Base-by-base conservation (phyloP, 805 yeast genomes). In the Kodamaea restingae region DNA sequence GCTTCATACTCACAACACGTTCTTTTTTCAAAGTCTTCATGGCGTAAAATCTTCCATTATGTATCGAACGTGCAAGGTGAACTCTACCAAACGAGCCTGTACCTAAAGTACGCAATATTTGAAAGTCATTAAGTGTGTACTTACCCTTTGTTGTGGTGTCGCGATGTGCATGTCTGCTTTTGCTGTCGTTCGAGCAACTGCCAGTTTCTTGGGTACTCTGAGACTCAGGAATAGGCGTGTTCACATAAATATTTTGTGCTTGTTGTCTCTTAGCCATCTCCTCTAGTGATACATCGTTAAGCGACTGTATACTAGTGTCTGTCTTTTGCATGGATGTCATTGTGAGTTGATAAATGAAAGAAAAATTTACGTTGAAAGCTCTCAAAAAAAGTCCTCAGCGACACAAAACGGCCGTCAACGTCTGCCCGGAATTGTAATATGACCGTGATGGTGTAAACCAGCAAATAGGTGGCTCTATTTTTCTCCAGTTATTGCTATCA, bases 31-130 rank as follows among this genome's bases (percentile, higher is more conserved):
- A 63, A 7, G 76, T 78, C 50, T 77, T 77, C 61, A 77, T 76
- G 28, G 82, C 82, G 48, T 77, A 77, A 50, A 70, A 77, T 31
- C 81, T 58, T 14, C 79, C 79, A 46, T 77, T 77, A 48, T 77
- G 82, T 22, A 75, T 73, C 4, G 78, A 73, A 40, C 80, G 55
- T 8, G 76, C 80, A 44, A 77, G 59, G 53, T 76, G 82, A 14
- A 77, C 82, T 37, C 82, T 49, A 10, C 82, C 82, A 55, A 77
- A 77, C 8, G 80, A 74, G 1, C 82, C 82, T 0, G 82, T 77
- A 12, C 82, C 82, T 39, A 77, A 58, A 4, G 82, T 77, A 35
- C 81, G 55, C 60, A 76, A 61, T 27, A 77, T 71, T 43, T 73
- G 76, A 52, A 77, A 77, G 54, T 77, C 82, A 40, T 62, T 63